Evolutionary conservation across 352 stramenopile genomes (phyloP), one percentile per base, ranked within the genome.

Genomic region (Phytophthora constricta): DNA sequence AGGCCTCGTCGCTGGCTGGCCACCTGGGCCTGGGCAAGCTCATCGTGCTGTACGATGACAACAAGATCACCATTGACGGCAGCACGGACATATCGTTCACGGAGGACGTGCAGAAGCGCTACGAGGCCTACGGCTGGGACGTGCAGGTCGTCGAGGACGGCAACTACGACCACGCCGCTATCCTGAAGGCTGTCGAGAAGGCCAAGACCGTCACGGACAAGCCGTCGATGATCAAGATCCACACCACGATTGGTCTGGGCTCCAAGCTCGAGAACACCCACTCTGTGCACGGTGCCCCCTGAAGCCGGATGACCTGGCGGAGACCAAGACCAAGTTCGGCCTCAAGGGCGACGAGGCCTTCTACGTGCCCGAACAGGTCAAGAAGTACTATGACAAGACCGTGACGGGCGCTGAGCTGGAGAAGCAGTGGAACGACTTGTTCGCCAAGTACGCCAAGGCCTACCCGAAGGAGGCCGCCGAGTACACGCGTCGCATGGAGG

Each of bases 1-100:
- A 99, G 77, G 87, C 97, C 25, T 98, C 78, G 59, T 99, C 93
- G 55, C 84, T 99, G 27, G 98, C 97, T 11, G 98, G 98, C 26
- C 98, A 99, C 77, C 85, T 99, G 41, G 97, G 97, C 23, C 85
- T 99, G 5, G 97, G 97, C 74, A 99, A 99, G 80, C 86, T 99
- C 54, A 99, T 99, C 77, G 97, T 99, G 46, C 80, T 99, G 13
- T 99, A 99, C 83, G 98, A 99, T 73, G 97, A 99, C 84, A 99
- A 99, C 82, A 87, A 98, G 67, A 99, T 99, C 82, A 99, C 97
- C 25, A 99, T 99, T 82, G 97, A 99, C 79, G 97, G 97, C 68
- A 70, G 87, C 73, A 99, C 97, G 17, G 81, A 93, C 53, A 69
- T 99, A 39, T 97, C 90, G 62, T 99, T 99, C 83, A 99, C 98